These are phyloP conservation scores for Inonotus hispidus DNA, from an alignment of 1,284 basidiomycete species.

Conservation along the genomic window DNA sequence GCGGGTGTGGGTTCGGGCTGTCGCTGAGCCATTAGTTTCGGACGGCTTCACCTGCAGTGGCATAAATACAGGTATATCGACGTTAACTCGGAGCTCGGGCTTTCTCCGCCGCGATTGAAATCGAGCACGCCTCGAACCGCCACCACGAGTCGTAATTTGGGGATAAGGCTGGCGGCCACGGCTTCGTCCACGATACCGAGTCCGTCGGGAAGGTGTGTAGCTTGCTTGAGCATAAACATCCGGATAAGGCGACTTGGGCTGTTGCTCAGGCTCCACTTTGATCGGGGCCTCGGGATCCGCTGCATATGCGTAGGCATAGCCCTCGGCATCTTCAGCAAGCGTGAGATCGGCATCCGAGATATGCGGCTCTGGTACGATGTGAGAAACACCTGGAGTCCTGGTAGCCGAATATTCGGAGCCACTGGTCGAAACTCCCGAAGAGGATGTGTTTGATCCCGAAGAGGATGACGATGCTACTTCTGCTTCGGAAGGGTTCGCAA, in stretches of 20 bases:
- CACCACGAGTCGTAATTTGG: constrained; percentile 10
- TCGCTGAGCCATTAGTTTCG: constrained; percentile 10
- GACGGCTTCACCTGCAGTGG: constrained; percentile 1
- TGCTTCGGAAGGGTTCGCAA: constrained; percentile 15
- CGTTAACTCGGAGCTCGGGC: constrained; percentile 18
- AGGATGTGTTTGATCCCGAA: constrained; percentile 12
- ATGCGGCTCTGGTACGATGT: constrained; percentile 8
- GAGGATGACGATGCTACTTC: constrained; percentile 12
- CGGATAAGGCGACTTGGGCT: constrained; percentile 7
- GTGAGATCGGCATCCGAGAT: constrained; percentile 18
- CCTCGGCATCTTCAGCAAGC: constrained; percentile 12
- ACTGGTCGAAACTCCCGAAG: constrained; percentile 11
- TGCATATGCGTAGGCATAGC: constrained; percentile 11
- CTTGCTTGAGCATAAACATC: constrained; percentile 13
- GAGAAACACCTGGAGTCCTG: constrained; percentile 9
- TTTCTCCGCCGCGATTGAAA: constrained; percentile 11
- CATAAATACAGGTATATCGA: constrained; percentile 16
- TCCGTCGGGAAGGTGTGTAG: constrained; percentile 9
- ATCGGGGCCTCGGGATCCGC: constrained; percentile 7
- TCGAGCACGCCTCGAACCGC: constrained; percentile 1
- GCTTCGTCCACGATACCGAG: constrained; percentile 16
- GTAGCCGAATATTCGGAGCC: constrained; percentile 14
- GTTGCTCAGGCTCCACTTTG: neutral
- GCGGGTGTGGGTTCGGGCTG: constrained; percentile 13
- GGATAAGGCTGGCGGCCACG: constrained; percentile 18